Conservation (phyloP, 805 yeast species). For the Diddensiella caesifluorescens region DNA sequence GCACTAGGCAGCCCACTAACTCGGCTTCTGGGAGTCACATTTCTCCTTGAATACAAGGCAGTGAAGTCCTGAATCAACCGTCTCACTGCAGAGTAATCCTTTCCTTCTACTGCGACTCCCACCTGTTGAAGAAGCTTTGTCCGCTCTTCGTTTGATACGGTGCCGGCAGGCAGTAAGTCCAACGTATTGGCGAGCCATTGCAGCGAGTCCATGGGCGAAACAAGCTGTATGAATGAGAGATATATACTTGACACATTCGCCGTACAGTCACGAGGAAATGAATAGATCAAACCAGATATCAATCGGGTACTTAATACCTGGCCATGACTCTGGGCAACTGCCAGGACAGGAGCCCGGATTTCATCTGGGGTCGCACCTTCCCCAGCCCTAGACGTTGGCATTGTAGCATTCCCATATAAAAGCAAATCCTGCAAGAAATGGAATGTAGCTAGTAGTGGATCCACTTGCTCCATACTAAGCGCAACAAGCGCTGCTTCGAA, state of each 20-base stretch:
- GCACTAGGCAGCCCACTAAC: slow-evolving; percentile 1
- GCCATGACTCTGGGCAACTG: slow-evolving; percentile 46
- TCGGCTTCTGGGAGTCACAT: slow-evolving; percentile 43
- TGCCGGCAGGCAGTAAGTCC: slow-evolving; percentile 51
- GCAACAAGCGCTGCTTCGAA: slow-evolving; percentile 56
- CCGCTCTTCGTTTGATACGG: slow-evolving; percentile 64
- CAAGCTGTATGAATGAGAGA: slow-evolving; percentile 52
- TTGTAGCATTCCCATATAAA: slow-evolving; percentile 76
- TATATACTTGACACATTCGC: slow-evolving; percentile 72
- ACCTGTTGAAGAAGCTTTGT: slow-evolving; percentile 45
- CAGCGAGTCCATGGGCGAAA: slow-evolving; percentile 25
- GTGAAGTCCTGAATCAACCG: slow-evolving; percentile 70
- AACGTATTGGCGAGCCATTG: slow-evolving; percentile 62
- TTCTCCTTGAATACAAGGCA: slow-evolving; percentile 76
- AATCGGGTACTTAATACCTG: slow-evolving; percentile 48
- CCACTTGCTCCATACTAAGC: slow-evolving; percentile 56
- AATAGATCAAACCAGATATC: slow-evolving; percentile 62
- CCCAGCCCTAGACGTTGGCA: slow-evolving; percentile 70
- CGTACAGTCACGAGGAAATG: slow-evolving; percentile 63
- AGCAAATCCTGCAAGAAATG: slow-evolving; percentile 77
- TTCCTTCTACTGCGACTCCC: slow-evolving; percentile 38
- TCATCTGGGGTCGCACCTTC: slow-evolving; percentile 49
- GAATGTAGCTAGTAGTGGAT: slow-evolving; percentile 62
- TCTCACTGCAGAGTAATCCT: slow-evolving; percentile 70
- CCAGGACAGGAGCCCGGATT: slow-evolving; percentile 45